These are phyloP conservation scores for Solanum peruvianum DNA, from an alignment of 257 asterid genomes.

Conservation along the genomic window DNA sequence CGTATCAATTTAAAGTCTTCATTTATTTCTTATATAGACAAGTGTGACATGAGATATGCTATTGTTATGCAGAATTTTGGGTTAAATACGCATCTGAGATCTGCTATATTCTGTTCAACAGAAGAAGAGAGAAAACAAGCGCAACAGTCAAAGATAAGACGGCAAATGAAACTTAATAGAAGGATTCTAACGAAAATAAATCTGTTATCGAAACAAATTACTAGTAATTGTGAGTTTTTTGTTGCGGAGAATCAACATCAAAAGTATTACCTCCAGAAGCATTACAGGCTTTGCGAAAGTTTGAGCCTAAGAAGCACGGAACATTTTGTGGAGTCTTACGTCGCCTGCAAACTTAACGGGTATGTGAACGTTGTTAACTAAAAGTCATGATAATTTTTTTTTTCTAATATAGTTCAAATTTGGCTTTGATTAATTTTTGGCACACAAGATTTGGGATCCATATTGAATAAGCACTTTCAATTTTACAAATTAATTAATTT, in stretches of 20 bases:
- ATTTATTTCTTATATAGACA: neutral
- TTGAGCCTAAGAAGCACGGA: neutral
- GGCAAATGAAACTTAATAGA: neutral
- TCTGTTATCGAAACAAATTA: neutral
- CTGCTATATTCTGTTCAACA: neutral
- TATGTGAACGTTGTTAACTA: neutral
- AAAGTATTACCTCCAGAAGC: neutral
- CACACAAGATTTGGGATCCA: neutral
- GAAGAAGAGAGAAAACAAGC: conserved; percentile 5
- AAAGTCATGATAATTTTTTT: neutral
- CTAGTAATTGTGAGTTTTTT: neutral
- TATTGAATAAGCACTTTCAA: neutral
- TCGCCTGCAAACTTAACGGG: neutral
- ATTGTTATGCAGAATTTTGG: conserved; percentile 1
- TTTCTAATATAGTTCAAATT: no score
- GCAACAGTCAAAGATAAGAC: neutral
- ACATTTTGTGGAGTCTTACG: neutral
- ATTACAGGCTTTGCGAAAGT: neutral
- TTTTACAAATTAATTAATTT: neutral
- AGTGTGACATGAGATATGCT: neutral
- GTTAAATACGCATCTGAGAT: neutral
- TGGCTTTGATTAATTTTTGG: neutral
- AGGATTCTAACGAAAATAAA: neutral
- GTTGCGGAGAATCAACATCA: neutral
- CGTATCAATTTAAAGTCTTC: neutral